phyloP scores from a whole-genome alignment of 257 asterid species.

The Gentiana macrophylla region DNA sequence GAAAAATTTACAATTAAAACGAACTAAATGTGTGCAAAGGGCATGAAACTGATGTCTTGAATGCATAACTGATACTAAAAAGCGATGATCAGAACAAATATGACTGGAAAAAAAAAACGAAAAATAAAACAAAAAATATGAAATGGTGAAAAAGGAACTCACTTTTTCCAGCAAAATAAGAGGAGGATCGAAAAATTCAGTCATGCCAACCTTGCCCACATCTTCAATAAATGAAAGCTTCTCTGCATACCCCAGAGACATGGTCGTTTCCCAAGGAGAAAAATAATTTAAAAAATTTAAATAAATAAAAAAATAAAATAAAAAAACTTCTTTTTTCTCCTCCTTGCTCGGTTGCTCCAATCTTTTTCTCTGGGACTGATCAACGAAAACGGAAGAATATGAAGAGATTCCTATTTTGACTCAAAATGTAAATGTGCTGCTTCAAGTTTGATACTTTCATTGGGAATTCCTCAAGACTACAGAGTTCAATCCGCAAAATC shows the following conservation, averaged over 20 bases:
- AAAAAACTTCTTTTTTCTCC: too few relatives aligned
- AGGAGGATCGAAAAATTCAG: conserved; percentile 68
- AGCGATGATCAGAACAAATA: conserved; percentile 5
- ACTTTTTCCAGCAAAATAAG: conserved; percentile 69
- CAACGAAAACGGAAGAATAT: too few relatives aligned
- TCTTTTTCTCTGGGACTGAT: too few relatives aligned
- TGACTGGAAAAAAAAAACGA: neutral
- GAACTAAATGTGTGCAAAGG: conserved; percentile 9
- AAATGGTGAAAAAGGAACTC: conserved; percentile 4
- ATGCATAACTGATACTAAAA: conserved; percentile 11
- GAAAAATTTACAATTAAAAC: neutral
- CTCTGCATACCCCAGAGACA: conserved; percentile 96
- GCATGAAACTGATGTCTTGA: conserved; percentile 12
- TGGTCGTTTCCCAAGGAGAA: conserved; percentile 11
- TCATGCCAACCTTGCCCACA: conserved; percentile 96
- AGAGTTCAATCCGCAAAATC: too few relatives aligned
- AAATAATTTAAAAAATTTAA: too few relatives aligned
- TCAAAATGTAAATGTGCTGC: too few relatives aligned
- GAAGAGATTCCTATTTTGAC: too few relatives aligned
- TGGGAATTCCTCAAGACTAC: too few relatives aligned
- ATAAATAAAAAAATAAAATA: too few relatives aligned
- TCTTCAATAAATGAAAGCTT: conserved; percentile 83
- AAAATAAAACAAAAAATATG: conserved; percentile 4
- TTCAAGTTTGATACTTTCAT: too few relatives aligned
- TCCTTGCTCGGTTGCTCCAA: too few relatives aligned